Conservation (phyloP, 1,139 yeast species). For the Arxiozyma slooffiae region DNA sequence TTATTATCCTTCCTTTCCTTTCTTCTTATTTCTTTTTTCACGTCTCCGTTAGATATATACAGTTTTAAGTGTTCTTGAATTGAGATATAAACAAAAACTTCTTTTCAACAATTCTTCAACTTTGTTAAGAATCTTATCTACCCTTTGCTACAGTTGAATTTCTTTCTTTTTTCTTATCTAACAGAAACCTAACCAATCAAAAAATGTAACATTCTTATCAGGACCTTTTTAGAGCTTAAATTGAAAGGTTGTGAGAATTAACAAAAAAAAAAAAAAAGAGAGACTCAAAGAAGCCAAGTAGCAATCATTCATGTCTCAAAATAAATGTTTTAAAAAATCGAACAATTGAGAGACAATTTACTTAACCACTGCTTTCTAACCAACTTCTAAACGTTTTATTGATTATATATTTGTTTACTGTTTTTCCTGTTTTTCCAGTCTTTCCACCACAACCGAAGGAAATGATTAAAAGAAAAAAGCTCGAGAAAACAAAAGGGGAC, state of each 20-base stretch:
- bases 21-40: background rate
- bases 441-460: background rate
- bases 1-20: background rate
- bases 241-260: too few species aligned
- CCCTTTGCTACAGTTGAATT: background rate
- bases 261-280: too few species aligned
- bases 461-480: background rate
- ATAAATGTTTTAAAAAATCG: too few species aligned
- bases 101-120: background rate
- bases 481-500: background rate
- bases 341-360: too few species aligned
- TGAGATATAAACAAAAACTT: background rate
- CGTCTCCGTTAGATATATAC: too few species aligned
- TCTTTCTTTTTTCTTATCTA: background rate
- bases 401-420: background rate
- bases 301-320: background rate
- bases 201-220: background rate
- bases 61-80: background rate
- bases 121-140: background rate
- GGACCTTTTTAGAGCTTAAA: background rate
- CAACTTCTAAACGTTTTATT: background rate
- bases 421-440: background rate
- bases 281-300: too few species aligned
- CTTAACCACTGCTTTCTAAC: too few species aligned
- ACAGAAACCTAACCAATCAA: background rate